These are phyloP conservation scores for Pisolithus albus DNA, from an alignment of 768 basidiomycete genomes.

Conservation along the genomic window DNA sequence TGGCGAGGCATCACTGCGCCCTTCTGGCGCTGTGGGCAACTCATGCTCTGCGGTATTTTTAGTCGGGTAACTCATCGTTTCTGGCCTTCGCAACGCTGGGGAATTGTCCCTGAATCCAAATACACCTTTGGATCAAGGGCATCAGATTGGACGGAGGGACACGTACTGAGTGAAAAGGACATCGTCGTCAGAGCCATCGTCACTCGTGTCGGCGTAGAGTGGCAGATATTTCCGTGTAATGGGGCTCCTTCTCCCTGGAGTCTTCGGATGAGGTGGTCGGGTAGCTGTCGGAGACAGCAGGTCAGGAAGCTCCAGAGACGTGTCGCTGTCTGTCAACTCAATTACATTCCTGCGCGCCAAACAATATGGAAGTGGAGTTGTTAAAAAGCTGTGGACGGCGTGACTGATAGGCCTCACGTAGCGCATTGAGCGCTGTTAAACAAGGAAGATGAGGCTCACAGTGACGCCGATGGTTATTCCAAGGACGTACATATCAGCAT, in stretches of 20 bases:
- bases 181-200: conserved; percentile 29
- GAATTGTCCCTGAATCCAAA: conserved; percentile 38
- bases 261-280: conserved; percentile 4
- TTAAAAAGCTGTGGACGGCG: neutral
- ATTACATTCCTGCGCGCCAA: conserved; percentile 16
- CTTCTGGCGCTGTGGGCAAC: neutral
- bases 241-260: conserved; percentile 5
- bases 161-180: conserved; percentile 36
- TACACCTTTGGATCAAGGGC: conserved; percentile 2
- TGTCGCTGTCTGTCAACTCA: conserved; percentile 27
- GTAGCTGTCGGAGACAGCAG: conserved; percentile 18
- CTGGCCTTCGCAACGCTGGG: conserved; percentile 40
- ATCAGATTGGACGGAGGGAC: neutral
- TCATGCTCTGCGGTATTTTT: neutral
- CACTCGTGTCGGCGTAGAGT: conserved; percentile 25
- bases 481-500: conserved; percentile 30
- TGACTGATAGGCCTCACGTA: neutral
- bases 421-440: neutral
- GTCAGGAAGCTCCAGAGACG: conserved; percentile 17
- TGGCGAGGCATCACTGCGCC: conserved; percentile 1
- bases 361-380: neutral
- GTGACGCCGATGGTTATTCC: neutral
- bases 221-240: conserved; percentile 7
- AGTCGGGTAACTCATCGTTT: conserved; percentile 17
- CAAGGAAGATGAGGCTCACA: neutral